Percentiles rank a stretch among this genome's conserved stretches.
phyloP scores from a whole-genome alignment of 164 flowering plant genomes.

The Annona squamosa region DNA sequence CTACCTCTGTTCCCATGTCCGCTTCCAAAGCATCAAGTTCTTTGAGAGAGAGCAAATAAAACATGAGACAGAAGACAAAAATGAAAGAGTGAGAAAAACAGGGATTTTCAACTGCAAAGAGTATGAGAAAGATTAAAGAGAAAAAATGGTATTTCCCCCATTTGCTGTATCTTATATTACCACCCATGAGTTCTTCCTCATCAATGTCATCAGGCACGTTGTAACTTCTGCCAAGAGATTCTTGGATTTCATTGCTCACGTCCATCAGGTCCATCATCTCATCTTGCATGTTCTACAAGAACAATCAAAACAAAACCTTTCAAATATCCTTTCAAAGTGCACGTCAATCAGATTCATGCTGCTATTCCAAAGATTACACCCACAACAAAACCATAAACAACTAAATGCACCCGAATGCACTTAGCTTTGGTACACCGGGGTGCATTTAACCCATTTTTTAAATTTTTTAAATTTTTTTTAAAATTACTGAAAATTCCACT shows the following conservation, averaged over 20 bases:
- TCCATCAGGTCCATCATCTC: conserved; percentile 99
- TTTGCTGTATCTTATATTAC: conserved; percentile 33
- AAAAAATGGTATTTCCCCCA: background rate
- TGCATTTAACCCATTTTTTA: too few relatives aligned
- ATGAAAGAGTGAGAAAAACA: background rate
- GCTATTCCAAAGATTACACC: background rate
- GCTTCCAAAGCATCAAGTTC: conserved; percentile 98
- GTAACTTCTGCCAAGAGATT: conserved; percentile 92
- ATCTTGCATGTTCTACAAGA: conserved; percentile 83
- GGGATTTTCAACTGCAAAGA: background rate
- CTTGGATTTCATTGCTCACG: conserved; percentile 88
- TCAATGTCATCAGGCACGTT: conserved; percentile 95
- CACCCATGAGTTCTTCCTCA: conserved; percentile 96
- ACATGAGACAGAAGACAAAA: background rate
- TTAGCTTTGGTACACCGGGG: too few relatives aligned
- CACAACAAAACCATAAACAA: background rate
- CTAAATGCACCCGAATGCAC: background rate
- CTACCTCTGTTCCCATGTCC: conserved; percentile 86
- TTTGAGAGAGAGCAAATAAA: conserved; percentile 18
- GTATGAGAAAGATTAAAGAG: background rate
- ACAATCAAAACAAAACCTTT: background rate
- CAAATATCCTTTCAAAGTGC: too few relatives aligned
- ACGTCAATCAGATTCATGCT: background rate
- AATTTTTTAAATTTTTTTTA: too few relatives aligned
- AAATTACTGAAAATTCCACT: too few relatives aligned